Conservation (phyloP, 2,329 filamentous ascomycete genomes). For the Aspergillus thermomutatus region DNA sequence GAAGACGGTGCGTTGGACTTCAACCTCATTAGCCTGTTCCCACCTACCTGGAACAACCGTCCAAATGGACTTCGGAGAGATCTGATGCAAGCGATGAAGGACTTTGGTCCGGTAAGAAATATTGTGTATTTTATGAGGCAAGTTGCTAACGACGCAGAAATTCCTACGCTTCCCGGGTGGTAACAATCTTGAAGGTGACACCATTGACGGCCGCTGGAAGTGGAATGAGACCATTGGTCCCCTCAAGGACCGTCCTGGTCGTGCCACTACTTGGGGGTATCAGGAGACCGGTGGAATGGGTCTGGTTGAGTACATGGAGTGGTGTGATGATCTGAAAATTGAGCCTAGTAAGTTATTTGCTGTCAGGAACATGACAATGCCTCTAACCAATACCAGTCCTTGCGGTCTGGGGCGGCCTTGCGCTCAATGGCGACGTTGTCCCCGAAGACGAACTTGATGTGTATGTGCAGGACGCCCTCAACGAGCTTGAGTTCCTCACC, state of each 20-base stretch:
- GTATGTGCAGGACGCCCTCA: conserved; percentile 33
- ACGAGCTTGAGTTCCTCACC: conserved; percentile 32
- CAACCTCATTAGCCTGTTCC: conserved; percentile 53
- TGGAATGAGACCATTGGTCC: conserved; percentile 54
- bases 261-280: conserved; percentile 42
- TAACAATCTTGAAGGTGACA: conserved; percentile 48
- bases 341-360: conserved; percentile 28
- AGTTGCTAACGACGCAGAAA: conserved; percentile 35
- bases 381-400: conserved; percentile 25
- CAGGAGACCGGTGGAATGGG: conserved; percentile 45
- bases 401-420: conserved; percentile 45
- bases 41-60: conserved; percentile 52
- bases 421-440: conserved; percentile 37
- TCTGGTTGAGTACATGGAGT: conserved; percentile 48
- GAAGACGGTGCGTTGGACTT: conserved; percentile 46
- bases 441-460: conserved; percentile 34
- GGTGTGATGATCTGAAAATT: conserved; percentile 46
- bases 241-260: conserved; percentile 46
- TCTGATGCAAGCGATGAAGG: conserved; percentile 42
- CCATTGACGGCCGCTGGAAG: conserved; percentile 40
- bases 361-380: neutral
- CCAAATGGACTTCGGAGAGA: conserved; percentile 52
- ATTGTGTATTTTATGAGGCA: neutral
- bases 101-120: conserved; percentile 20
- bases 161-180: conserved; percentile 53